Evolutionary conservation across 1,284 basidiomycete species (phyloP), one percentile per base, ranked within the genome.

Genomic region (Ceratobasidium sp.): DNA sequence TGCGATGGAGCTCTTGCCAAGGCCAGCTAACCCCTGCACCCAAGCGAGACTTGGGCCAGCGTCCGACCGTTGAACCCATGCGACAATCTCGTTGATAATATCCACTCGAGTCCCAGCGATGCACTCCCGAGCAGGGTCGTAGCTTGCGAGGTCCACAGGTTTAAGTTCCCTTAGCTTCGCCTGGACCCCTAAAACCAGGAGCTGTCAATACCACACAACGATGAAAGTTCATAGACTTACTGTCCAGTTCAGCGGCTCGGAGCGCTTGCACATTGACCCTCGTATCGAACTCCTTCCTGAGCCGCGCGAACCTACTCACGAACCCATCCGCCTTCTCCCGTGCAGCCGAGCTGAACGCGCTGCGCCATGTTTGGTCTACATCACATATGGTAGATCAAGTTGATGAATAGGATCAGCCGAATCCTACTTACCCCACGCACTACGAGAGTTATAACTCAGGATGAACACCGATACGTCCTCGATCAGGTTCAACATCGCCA

Each of bases 1-100:
- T 19, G 79, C 78, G 34, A 79, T 79, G 9, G 78, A 76, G n/a
- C 79, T 75, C 65, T 79, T 79, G 7, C 79, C 79, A 14, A 76
- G 77, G 2, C 79, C 79, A n/a, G 79, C 78, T 37, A 77, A 51
- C 19, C 78, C 79, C 72, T 78, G 58, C 19, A 79, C 68, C 78
- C 78, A 79, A 34, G 56, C 56, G n/a, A 37, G 16, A 9, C 31
- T 22, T 14, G 56, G 56, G 9, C 31, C 53, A 5, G 22, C 1
- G 34, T 59, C 56, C 29, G 13, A 19, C 29, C 22, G 9, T n/a
- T 34, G 31, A 24, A 22, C 14, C 56, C 56, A 59, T 11, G 7
- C 29, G 3, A 19, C 31, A n/a, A 59, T 19, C 7, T 39, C 19
- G 29, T 34, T 19, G 29, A 59, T 59, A n/a, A 59, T 59, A 41